These are phyloP conservation scores for Pinus albicaulis DNA, from an alignment of 75 land plant genomes.

Conservation along the genomic window DNA sequence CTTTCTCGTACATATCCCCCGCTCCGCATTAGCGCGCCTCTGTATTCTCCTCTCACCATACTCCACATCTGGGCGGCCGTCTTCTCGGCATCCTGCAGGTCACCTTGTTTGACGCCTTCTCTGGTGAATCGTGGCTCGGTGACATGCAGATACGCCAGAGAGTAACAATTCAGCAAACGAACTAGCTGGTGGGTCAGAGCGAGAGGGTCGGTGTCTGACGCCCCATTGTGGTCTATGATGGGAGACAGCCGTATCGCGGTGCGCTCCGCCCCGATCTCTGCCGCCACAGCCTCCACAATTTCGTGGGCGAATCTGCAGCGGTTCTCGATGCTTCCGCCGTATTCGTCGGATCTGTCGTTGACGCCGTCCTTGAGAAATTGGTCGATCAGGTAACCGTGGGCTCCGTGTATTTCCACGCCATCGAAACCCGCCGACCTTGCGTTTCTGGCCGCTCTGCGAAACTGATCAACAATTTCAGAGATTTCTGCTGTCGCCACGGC, in stretches of 20 bases:
- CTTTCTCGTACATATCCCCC: slow-evolving; percentile 65
- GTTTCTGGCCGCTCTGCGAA: slow-evolving; percentile 53
- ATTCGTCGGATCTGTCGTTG: slow-evolving; percentile 70
- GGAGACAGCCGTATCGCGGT: slow-evolving; percentile 70
- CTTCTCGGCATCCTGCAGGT: slow-evolving; percentile 32
- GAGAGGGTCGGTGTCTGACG: slow-evolving; percentile 57
- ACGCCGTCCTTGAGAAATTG: slow-evolving; percentile 91
- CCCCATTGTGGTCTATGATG: slow-evolving; percentile 78
- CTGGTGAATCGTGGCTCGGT: slow-evolving; percentile 74
- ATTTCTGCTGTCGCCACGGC: slow-evolving; percentile 48
- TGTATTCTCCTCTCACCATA: slow-evolving; percentile 36
- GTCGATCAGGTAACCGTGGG: slow-evolving; percentile 88
- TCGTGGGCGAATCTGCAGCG: slow-evolving; percentile 53
- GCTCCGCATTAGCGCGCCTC: slow-evolving; percentile 57
- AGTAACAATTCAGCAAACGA: slow-evolving; percentile 34
- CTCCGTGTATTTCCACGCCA: slow-evolving; percentile 84
- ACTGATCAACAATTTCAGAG: slow-evolving; percentile 34
- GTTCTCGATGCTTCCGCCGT: slow-evolving; percentile 68
- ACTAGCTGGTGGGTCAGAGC: slow-evolving; percentile 48
- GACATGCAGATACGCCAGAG: slow-evolving; percentile 62
- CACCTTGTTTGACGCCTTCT: slow-evolving; percentile 38
- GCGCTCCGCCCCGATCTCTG: slow-evolving; percentile 50
- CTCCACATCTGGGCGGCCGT: slow-evolving; percentile 22
- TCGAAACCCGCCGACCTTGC: slow-evolving; percentile 67
- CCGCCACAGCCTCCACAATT: slow-evolving; percentile 34